Percentiles rank a stretch among this genome's conserved stretches.
phyloP scores from a whole-genome alignment of 1,284 basidiomycete genomes.

The Trametes pubescens region DNA sequence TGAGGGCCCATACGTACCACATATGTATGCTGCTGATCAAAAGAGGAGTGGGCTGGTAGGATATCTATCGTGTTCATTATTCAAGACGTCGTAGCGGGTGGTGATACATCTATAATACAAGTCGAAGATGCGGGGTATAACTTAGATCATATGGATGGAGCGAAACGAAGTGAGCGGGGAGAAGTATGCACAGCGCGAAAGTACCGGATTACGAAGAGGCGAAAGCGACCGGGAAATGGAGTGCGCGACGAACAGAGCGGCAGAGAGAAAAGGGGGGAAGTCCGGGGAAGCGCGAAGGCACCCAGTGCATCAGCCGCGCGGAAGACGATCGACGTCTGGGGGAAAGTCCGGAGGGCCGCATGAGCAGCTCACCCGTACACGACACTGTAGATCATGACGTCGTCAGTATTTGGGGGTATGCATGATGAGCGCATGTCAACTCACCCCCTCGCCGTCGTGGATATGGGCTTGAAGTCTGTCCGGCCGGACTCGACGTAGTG shows the following conservation, averaged over 20 bases:
- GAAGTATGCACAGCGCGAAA: conserved; percentile 22
- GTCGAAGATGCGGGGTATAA: conserved; percentile 28
- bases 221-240: conserved; percentile 23
- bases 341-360: conserved; percentile 4
- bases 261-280: conserved; percentile 8
- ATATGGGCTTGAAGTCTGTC: conserved; percentile 80
- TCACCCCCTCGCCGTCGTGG: conserved; percentile 75
- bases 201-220: conserved; percentile 20
- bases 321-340: conserved; percentile 29
- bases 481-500: conserved; percentile 78
- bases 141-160: conserved; percentile 18
- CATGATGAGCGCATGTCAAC: conserved; percentile 38
- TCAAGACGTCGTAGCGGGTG: conserved; percentile 12
- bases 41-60: no score
- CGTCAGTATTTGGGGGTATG: conserved; percentile 15
- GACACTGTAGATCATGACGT: conserved; percentile 39
- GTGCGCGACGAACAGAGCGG: conserved; percentile 21
- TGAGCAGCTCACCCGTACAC: conserved; percentile 46
- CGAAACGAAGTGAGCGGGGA: conserved; percentile 5
- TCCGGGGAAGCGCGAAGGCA: conserved; percentile 18
- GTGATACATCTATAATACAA: conserved; percentile 24
- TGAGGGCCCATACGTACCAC: no score
- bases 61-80: conserved; percentile 10
- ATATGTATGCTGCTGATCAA: no score
- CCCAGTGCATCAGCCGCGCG: conserved; percentile 8